Evolutionary conservation across 2,329 filamentous ascomycete species (phyloP), one percentile per base, ranked within the genome.

Genomic region (Ascochyta fabae): DNA sequence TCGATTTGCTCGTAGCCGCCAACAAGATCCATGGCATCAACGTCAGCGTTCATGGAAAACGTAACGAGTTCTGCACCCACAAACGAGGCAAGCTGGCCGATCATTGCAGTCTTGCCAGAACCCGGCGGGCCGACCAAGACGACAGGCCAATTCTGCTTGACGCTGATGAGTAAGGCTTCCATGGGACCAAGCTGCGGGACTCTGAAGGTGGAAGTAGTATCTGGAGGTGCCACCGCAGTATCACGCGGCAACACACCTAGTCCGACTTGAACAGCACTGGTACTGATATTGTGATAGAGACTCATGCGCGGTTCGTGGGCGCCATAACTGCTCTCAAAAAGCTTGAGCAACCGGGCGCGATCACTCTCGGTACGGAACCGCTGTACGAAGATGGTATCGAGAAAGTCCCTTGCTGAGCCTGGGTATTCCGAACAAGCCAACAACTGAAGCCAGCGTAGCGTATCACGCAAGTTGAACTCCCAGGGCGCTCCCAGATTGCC

Each of bases 1-100:
- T 99, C 95, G 16, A 91, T 88, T 76, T 99, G 95, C 74, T 99
- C 95, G 70, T 96, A 99, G 0, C 95, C 95, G 68, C 95, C 95
- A 53, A 99, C 91, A 52, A 99, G 85, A 75, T 99, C 95, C 87
- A 96, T 96, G 0, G 94, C 93, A 74, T 99, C 95, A 40, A 96
- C 90, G 67, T 99, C 96, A 6, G 93, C 89, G 71, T 96, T 99
- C 77, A 99, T 86, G 0, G 93, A 88, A 66, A 98, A 91, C 15
- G 92, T 89, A 29, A 93, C 84, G 3, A 98, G 79, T 1, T 86
- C 82, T 51, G 89, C 89, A 23, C 95, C 95, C 38, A 86, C 86
- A 23, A 89, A 78, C 12, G 89, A 88, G n/a, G 95, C 93, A 26
- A 96, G 82, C 60, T 94, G 88, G 56, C 88, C 84, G 13, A 99